phyloP scores from a whole-genome alignment of 768 basidiomycete genomes.

The Trametes punicea region DNA sequence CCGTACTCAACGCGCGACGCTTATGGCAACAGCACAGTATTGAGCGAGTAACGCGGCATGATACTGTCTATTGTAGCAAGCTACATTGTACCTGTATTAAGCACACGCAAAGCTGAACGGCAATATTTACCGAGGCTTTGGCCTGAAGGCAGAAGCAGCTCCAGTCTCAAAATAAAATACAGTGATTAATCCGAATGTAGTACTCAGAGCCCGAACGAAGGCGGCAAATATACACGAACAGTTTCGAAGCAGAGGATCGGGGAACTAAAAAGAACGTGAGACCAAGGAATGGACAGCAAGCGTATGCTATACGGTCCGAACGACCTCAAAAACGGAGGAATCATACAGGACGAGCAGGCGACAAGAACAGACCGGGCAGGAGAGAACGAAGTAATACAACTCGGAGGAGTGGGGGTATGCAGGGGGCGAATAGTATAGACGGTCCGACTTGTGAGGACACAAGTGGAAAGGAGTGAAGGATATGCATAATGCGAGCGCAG shows the following conservation, averaged over 20 bases:
- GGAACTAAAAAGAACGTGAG: constrained; percentile 14
- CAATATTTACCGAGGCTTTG: too few relatives aligned
- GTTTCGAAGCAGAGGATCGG: background rate
- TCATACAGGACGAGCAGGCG: constrained; percentile 10
- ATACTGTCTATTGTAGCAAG: too few relatives aligned
- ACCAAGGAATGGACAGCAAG: background rate
- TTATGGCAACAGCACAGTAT: background rate
- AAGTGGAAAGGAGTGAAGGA: background rate
- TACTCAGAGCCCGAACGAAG: constrained; percentile 9
- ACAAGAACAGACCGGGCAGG: background rate
- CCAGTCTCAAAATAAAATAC: constrained; percentile 15
- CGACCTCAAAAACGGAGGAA: constrained; percentile 2
- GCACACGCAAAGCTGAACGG: too few relatives aligned
- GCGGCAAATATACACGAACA: constrained; percentile 19
- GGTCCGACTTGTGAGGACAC: constrained; percentile 1
- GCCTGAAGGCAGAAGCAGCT: background rate
- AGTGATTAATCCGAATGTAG: constrained; percentile 19
- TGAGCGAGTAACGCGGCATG: too few relatives aligned
- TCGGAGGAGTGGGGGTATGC: constrained; percentile 16
- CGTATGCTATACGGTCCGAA: background rate
- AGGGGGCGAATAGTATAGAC: constrained; percentile 4
- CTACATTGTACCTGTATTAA: too few relatives aligned
- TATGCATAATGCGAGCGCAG: background rate
- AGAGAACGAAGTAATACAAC: constrained; percentile 18
- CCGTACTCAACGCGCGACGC: background rate